These are phyloP conservation scores for Hypoxylon lienhwacheense DNA, from an alignment of 495 filamentous ascomycete species.

Conservation along the genomic window DNA sequence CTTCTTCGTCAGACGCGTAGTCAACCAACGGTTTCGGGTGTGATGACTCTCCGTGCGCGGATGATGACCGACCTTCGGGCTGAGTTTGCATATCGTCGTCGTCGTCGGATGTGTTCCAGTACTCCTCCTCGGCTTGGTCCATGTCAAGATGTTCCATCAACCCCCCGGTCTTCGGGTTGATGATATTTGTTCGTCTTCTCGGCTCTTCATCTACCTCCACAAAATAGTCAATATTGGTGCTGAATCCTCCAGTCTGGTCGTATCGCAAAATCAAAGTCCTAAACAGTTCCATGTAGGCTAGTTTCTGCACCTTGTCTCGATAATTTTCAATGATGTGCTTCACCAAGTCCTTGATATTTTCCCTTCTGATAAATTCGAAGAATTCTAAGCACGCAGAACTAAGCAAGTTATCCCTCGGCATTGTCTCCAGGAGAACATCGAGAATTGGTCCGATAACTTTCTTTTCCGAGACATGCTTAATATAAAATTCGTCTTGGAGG, in stretches of 20 bases:
- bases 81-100: constrained; percentile 64
- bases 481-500: constrained; percentile 90
- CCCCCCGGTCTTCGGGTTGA: constrained; percentile 65
- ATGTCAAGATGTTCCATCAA: constrained; percentile 68
- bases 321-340: constrained; percentile 87
- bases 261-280: constrained; percentile 71
- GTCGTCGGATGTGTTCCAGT: constrained; percentile 92
- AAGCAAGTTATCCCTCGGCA: constrained; percentile 93
- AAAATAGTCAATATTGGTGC: constrained; percentile 58
- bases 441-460: constrained; percentile 85
- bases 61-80: constrained; percentile 31
- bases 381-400: constrained; percentile 96
- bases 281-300: constrained; percentile 89
- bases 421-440: constrained; percentile 82
- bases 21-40: constrained; percentile 78
- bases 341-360: constrained; percentile 80
- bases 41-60: constrained; percentile 55
- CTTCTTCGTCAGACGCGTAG: constrained; percentile 86
- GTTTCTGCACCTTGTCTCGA: constrained; percentile 73
- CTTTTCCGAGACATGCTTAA: constrained; percentile 81
- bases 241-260: constrained; percentile 77
- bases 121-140: constrained; percentile 87
- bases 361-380: constrained; percentile 86
- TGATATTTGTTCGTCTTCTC: constrained; percentile 63
- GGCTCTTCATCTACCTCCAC: constrained; percentile 53